Base-by-base conservation (phyloP, 768 basidiomycete species). In the Suillus spraguei region DNA sequence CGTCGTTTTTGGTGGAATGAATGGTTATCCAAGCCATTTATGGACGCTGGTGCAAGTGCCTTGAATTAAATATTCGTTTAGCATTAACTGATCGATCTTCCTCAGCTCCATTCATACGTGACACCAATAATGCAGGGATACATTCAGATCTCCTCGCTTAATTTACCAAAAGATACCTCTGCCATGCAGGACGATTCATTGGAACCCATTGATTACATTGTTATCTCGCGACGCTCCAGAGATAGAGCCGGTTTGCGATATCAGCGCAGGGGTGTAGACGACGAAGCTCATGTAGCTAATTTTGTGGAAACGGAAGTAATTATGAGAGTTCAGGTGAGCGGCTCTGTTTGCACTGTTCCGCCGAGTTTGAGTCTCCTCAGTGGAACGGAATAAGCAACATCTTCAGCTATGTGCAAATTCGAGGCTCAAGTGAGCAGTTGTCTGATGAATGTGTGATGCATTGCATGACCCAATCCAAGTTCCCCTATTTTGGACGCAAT, bases 1-100 rank as follows among this genome's bases (percentile, higher is more conserved):
- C 83, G 84, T 54, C 89, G 91, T 49, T 99, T 94, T 74, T 99
- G 95, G 92, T 99, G 95, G 94, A 99, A 99, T 70, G 92, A 95
- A 69, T 88, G 87, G 83, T 82, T 99, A 63, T 82, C 86, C 33
- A 90, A 90, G 67, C 89, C 92, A 2, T 90, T 99, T 67, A 80
- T 94, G 44, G 94, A 98, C 65, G 89, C 89, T 52, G 95, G 95
- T 24, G 94, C 95, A 77, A 63, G 85, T 76, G 17, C 20, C 47
- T 32, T 60, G 24, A 35, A 33, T 46, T 52, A 63, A 61, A 28
- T 42, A 52, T 60, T 44, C 54, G 60, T 36, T 35, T 20, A 39
- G 11, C 7, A 0, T 42, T 53, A 35, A 55, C 11, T 36, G 14
- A 46, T 55, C 64, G n/a, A 39, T 44, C 32, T 13, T 32, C 41